These are phyloP conservation scores for Phytophthora sansomeana DNA, from an alignment of 352 stramenopile genomes.

Conservation along the genomic window DNA sequence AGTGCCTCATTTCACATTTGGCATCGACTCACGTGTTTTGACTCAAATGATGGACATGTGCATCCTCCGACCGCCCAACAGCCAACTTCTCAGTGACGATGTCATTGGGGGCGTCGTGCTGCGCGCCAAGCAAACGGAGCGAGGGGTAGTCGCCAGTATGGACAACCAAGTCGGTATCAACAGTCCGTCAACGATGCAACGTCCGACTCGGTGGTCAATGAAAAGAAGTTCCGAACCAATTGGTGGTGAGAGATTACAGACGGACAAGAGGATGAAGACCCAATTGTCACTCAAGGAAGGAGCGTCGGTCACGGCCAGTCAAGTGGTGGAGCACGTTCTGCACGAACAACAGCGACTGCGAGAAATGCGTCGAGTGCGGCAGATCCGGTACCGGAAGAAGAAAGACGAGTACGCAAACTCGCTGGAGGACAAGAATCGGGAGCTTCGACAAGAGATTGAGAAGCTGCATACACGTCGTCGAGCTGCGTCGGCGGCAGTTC, in stretches of 20 bases:
- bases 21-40: not conserved
- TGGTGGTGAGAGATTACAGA: not conserved
- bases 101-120: conserved; percentile 2
- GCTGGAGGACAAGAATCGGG: not conserved
- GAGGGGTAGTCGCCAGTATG: not conserved
- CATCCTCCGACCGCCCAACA: conserved; percentile 4
- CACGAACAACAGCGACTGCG: not conserved
- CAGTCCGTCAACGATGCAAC: not conserved
- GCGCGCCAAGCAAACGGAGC: conserved; percentile 2
- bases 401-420: conserved; percentile 10
- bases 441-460: conserved; percentile 4
- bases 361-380: conserved; percentile 6
- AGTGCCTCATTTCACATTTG: not conserved
- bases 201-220: not conserved
- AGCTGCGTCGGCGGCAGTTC: not conserved
- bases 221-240: not conserved
- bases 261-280: not conserved
- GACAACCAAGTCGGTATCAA: not conserved
- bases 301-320: not conserved
- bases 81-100: conserved; percentile 14
- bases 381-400: conserved; percentile 23
- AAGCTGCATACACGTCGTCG: not conserved
- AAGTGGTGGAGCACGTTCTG: not conserved
- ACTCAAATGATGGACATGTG: not conserved
- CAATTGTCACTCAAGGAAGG: not conserved